Evolutionary conservation across 2,329 filamentous ascomycete genomes (phyloP).

Genomic region (Fusarium napiforme): DNA sequence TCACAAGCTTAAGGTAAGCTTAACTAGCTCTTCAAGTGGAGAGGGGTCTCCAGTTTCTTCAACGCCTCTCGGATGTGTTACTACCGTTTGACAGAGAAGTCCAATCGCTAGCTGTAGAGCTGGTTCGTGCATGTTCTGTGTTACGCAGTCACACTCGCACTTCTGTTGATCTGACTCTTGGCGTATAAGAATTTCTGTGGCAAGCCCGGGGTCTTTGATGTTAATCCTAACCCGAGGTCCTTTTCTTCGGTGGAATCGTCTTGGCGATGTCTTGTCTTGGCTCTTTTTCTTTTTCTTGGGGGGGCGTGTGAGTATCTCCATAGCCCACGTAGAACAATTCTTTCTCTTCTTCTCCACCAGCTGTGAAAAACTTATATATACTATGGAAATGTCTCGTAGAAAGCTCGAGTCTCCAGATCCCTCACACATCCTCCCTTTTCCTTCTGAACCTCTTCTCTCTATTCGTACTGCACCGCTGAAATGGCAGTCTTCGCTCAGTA

Average conservation of each 20-base stretch:
- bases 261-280: conserved; percentile 27
- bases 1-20: not conserved
- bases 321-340: not conserved
- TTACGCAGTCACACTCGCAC: not conserved
- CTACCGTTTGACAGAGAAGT: not conserved
- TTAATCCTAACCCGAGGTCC: not conserved
- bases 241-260: conserved; percentile 7
- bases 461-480: conserved; percentile 4
- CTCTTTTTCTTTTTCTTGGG: not conserved
- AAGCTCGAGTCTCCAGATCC: conserved; percentile 6
- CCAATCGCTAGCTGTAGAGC: not conserved
- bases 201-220: not conserved
- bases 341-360: conserved; percentile 6
- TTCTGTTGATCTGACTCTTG: conserved; percentile 35
- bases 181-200: conserved; percentile 28
- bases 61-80: not conserved
- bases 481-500: conserved; percentile 58
- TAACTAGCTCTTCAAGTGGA: not conserved
- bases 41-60: not conserved
- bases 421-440: conserved; percentile 2
- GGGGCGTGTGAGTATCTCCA: conserved; percentile 20
- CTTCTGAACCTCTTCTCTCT: not conserved
- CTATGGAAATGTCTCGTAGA: conserved; percentile 7
- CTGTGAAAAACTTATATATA: conserved; percentile 20
- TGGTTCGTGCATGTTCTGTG: not conserved